Evolutionary conservation across 495 filamentous ascomycete genomes (phyloP).

Genomic region (Pyrenula massariospora): DNA sequence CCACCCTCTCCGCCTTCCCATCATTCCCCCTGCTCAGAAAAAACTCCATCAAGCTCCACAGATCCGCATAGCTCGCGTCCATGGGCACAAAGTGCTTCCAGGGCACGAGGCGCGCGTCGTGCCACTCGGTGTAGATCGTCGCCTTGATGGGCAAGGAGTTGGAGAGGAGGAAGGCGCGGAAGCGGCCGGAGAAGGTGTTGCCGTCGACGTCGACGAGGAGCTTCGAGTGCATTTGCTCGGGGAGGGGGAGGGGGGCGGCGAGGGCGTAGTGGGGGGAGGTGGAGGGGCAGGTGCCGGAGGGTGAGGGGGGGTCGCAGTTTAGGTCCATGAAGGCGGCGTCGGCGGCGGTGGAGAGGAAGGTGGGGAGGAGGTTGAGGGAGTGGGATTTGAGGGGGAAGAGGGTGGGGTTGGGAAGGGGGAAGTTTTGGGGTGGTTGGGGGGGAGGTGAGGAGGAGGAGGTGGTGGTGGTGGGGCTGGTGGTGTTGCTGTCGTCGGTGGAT

Average conservation of each 20-base stretch:
- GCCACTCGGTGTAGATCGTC: slow-evolving; percentile 52
- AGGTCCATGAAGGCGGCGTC: neutral
- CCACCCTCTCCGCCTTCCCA: neutral
- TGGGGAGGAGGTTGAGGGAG: neutral
- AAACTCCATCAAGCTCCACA: slow-evolving; percentile 62
- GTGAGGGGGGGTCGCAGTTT: neutral
- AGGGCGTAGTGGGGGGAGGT: neutral
- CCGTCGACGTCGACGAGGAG: slow-evolving; percentile 47
- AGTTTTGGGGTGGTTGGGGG: neutral
- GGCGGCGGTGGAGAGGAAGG: neutral
- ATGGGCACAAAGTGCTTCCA: slow-evolving; percentile 63
- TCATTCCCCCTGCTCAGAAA: slow-evolving; percentile 21
- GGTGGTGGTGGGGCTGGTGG: slow-evolving; percentile 1
- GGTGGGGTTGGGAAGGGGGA: neutral
- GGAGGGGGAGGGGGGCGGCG: slow-evolving; percentile 21
- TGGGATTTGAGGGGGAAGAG: neutral
- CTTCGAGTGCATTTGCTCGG: slow-evolving; percentile 41
- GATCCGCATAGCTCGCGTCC: slow-evolving; percentile 63
- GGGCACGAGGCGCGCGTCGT: slow-evolving; percentile 41
- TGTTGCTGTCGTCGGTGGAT: no score
- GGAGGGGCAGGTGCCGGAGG: neutral
- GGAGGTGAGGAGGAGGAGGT: neutral
- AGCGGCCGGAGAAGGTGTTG: slow-evolving; percentile 47
- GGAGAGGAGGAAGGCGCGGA: slow-evolving; percentile 42
- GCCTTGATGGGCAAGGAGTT: slow-evolving; percentile 46